Percentiles rank a stretch among this genome's conserved stretches.
phyloP scores from a whole-genome alignment of 345 rosid genomes.

The Durio zibethinus region DNA sequence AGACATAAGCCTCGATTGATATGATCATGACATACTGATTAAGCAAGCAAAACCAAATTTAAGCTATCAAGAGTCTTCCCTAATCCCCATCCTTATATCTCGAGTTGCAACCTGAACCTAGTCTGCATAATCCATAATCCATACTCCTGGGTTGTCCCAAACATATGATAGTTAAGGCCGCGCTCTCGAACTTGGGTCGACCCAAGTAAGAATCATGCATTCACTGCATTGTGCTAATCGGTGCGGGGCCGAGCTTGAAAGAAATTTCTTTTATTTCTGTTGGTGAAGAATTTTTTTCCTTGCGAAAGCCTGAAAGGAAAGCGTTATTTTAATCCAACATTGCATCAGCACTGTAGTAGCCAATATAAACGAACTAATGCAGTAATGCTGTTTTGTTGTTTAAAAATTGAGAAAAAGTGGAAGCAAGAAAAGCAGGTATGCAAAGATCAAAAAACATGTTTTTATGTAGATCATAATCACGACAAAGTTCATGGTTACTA shows the following conservation, averaged over 20 bases:
- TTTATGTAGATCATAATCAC: not conserved
- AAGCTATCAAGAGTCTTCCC: not conserved
- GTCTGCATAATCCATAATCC: no score
- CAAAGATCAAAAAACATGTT: not conserved
- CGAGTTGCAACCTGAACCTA: not conserved
- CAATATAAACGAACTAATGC: not conserved
- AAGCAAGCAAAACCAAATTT: not conserved
- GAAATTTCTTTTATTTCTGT: no score
- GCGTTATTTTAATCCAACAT: no score
- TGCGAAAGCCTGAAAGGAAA: no score
- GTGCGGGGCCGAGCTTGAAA: no score
- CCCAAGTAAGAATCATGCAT: no score
- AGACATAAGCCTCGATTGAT: not conserved
- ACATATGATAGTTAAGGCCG: not conserved
- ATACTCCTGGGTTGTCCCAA: not conserved
- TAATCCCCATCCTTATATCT: no score
- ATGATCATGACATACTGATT: not conserved
- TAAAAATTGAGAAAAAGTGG: not conserved
- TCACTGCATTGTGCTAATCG: no score
- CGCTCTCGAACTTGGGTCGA: not conserved
- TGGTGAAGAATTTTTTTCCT: no score
- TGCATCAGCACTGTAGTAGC: not conserved
- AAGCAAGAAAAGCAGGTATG: not conserved
- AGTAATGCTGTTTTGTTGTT: no score
- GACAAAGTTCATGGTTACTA: not conserved